These are phyloP conservation scores for Ilyonectria mors-panacis DNA, from an alignment of 2,329 filamentous ascomycete genomes.

Conservation along the genomic window DNA sequence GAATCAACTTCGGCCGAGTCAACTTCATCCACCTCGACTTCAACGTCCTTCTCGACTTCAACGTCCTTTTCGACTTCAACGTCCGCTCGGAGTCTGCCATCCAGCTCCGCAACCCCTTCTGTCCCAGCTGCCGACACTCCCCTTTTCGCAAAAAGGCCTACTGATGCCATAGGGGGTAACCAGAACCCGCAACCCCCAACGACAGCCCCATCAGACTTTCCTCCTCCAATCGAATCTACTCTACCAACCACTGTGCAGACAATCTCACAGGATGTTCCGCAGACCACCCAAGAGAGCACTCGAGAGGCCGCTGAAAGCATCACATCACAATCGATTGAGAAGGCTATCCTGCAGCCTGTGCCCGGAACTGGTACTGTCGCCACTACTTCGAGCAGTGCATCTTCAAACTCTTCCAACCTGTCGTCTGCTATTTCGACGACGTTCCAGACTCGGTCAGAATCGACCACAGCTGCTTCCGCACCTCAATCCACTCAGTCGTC, in stretches of 20 bases:
- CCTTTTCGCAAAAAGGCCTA: slow-evolving; percentile 14
- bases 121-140: slow-evolving; percentile 7
- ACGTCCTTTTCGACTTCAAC: slow-evolving; percentile 2
- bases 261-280: not conserved
- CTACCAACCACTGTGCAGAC: slow-evolving; percentile 1
- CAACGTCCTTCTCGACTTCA: slow-evolving; percentile 22
- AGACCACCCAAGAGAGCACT: slow-evolving; percentile 19
- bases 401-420: slow-evolving; percentile 23
- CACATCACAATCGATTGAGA: slow-evolving; percentile 26
- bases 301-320: slow-evolving; percentile 4
- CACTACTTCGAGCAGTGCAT: not conserved
- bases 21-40: slow-evolving; percentile 17
- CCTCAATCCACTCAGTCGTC: slow-evolving; percentile 37
- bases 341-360: slow-evolving; percentile 22
- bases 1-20: slow-evolving; percentile 30
- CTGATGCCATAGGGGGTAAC: not conserved
- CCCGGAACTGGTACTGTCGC: slow-evolving; percentile 6
- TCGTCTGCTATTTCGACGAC: slow-evolving; percentile 37
- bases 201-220: not conserved
- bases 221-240: not conserved
- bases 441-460: slow-evolving; percentile 35
- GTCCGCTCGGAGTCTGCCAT: not conserved
- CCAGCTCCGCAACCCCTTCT: slow-evolving; percentile 25
- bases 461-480: slow-evolving; percentile 37
- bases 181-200: not conserved